Evolutionary conservation across 805 yeast genomes (phyloP).

Genomic region (Lipomyces lipofer): DNA sequence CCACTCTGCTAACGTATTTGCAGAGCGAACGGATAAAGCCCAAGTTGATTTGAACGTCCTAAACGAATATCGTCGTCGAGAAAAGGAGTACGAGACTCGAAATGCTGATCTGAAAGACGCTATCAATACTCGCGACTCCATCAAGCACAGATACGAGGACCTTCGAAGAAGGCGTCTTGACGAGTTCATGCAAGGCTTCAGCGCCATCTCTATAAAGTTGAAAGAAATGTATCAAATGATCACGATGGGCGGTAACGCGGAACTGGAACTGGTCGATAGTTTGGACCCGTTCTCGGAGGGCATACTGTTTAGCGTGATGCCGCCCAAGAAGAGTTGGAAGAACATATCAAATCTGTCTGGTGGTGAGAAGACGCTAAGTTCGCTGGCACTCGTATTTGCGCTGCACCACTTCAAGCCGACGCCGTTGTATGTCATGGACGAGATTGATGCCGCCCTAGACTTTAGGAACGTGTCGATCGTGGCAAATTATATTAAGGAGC

Average conservation of each 20-base stretch:
- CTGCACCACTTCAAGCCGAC: conserved; percentile 95
- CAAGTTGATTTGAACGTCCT: conserved; percentile 72
- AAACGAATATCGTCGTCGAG: conserved; percentile 71
- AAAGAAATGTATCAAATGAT: conserved; percentile 98
- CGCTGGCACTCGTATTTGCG: conserved; percentile 94
- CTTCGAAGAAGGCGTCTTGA: conserved; percentile 71
- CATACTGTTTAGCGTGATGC: conserved; percentile 95
- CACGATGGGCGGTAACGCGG: conserved; percentile 99
- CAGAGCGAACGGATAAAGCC: conserved; percentile 52
- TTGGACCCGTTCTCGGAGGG: conserved; percentile 99
- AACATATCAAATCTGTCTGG: conserved; percentile 94
- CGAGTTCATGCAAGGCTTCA: conserved; percentile 93
- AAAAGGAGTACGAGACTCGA: conserved; percentile 62
- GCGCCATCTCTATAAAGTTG: conserved; percentile 77
- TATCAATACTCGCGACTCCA: conserved; percentile 62
- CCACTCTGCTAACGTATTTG: background rate
- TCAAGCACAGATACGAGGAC: conserved; percentile 62
- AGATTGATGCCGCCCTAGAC: conserved; percentile 97
- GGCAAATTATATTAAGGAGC: conserved; percentile 92
- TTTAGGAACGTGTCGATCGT: conserved; percentile 96
- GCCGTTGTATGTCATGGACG: conserved; percentile 97
- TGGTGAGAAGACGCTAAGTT: conserved; percentile 95
- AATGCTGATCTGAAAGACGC: conserved; percentile 68
- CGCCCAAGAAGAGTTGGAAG: conserved; percentile 97
- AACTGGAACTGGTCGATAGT: conserved; percentile 89